A percentile compares a stretch with the other conserved stretches of the same genome.
Evolutionary conservation across 352 stramenopile species (phyloP).

Genomic region (Phytophthora vignae): DNA sequence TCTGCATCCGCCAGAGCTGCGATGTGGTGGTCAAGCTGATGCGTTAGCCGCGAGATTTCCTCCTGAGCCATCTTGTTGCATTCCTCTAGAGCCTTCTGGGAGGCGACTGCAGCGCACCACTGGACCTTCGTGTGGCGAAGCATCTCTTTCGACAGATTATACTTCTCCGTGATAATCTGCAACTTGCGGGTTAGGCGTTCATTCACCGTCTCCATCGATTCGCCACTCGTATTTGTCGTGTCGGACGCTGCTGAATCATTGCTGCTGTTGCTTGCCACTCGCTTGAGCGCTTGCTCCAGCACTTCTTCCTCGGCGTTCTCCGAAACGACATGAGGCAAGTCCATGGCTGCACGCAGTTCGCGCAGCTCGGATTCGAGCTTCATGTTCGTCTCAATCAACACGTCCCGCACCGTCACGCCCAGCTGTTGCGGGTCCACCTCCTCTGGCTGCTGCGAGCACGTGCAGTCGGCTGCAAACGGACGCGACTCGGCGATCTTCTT

Average conservation of each 20-base stretch:
- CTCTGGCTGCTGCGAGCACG: slow-evolving; percentile 31
- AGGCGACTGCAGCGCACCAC: slow-evolving; percentile 66
- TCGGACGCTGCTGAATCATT: slow-evolving; percentile 37
- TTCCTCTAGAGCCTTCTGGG: slow-evolving; percentile 69
- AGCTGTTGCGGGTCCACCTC: slow-evolving; percentile 28
- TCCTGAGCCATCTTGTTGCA: slow-evolving; percentile 59
- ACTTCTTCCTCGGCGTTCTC: slow-evolving; percentile 39
- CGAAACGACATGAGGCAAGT: slow-evolving; percentile 24
- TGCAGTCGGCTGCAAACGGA: slow-evolving; percentile 47
- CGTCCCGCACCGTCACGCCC: slow-evolving; percentile 55
- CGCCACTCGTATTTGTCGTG: slow-evolving; percentile 30
- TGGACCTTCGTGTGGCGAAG: slow-evolving; percentile 72
- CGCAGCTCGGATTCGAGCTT: slow-evolving; percentile 55
- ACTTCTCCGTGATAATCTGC: slow-evolving; percentile 56
- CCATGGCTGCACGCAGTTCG: slow-evolving; percentile 45
- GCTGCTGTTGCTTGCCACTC: slow-evolving; percentile 43
- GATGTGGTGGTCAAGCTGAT: slow-evolving; percentile 60
- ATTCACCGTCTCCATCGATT: slow-evolving; percentile 33
- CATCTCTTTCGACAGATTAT: slow-evolving; percentile 59
- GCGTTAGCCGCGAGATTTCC: slow-evolving; percentile 56
- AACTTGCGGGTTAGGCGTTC: slow-evolving; percentile 47
- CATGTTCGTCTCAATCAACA: slow-evolving; percentile 65
- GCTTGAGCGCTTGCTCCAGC: slow-evolving; percentile 38
- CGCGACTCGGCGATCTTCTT: slow-evolving; percentile 76
- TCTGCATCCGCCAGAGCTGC: slow-evolving; percentile 31